phyloP scores from a whole-genome alignment of 2,329 filamentous ascomycete genomes.

The Daldinia eschscholtzii region DNA sequence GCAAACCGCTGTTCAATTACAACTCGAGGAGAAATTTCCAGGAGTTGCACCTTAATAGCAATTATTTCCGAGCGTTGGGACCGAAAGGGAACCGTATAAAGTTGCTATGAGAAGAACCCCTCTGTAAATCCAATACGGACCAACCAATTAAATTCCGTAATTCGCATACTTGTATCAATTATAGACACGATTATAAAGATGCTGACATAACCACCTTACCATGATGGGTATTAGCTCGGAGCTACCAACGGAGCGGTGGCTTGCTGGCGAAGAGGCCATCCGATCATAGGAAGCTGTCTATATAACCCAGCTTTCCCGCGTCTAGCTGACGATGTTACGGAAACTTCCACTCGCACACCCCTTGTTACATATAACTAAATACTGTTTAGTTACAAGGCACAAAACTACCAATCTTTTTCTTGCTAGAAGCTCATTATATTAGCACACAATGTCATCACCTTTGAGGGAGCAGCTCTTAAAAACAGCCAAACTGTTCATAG shows the following conservation, averaged over 20 bases:
- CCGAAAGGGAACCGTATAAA: not conserved
- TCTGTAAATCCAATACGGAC: not conserved
- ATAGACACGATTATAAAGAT: not conserved
- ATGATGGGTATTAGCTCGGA: not conserved
- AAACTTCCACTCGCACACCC: too few species aligned
- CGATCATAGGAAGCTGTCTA: not conserved
- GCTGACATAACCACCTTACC: not conserved
- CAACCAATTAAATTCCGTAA: not conserved
- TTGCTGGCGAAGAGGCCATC: not conserved
- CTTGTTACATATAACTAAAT: too few species aligned
- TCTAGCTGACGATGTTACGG: not conserved
- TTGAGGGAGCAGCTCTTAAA: constrained; percentile 30
- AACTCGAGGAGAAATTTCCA: not conserved
- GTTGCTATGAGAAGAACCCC: too few species aligned
- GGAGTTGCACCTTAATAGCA: not conserved
- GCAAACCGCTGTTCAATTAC: not conserved
- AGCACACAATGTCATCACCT: constrained; percentile 27
- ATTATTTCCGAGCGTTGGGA: not conserved
- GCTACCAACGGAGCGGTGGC: not conserved
- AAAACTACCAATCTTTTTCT: too few species aligned
- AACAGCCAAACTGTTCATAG: constrained; percentile 23
- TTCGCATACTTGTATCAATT: not conserved
- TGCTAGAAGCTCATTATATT: not conserved
- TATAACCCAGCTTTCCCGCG: not conserved
- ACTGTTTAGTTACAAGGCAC: too few species aligned